These are phyloP conservation scores for Botrytis fabae DNA, from an alignment of 2,329 filamentous ascomycete genomes.

Conservation along the genomic window DNA sequence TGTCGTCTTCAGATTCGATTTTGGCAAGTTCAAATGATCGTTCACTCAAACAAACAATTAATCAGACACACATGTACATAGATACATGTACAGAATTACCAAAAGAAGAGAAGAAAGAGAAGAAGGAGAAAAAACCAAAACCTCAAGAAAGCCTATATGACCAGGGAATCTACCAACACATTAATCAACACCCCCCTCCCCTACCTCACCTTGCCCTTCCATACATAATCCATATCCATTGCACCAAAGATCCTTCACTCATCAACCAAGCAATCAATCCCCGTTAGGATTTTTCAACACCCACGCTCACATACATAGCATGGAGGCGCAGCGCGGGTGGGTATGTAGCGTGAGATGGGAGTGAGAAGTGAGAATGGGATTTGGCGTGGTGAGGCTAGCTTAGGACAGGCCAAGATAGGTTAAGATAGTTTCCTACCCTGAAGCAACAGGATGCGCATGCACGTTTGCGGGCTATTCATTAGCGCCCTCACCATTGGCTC, in stretches of 20 bases:
- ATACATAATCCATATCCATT: slow-evolving; percentile 14
- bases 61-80: neutral
- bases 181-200: neutral
- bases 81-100: neutral
- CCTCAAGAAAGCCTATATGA: slow-evolving; percentile 4
- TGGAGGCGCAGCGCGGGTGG: slow-evolving; percentile 14
- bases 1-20: neutral
- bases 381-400: neutral
- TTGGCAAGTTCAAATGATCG: neutral
- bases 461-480: slow-evolving; percentile 11
- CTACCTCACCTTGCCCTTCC: neutral
- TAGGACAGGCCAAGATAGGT: neutral
- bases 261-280: slow-evolving; percentile 8
- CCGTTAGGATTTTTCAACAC: neutral
- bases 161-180: neutral
- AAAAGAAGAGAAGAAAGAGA: neutral
- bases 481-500: slow-evolving; percentile 12
- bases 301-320: neutral
- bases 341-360: neutral
- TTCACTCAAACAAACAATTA: neutral
- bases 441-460: slow-evolving; percentile 3
- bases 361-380: slow-evolving; percentile 11
- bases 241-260: slow-evolving; percentile 9
- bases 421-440: neutral
- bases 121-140: neutral